Conservation (phyloP, 2,329 filamentous ascomycete species). For the Botrytis hyacinthi region DNA sequence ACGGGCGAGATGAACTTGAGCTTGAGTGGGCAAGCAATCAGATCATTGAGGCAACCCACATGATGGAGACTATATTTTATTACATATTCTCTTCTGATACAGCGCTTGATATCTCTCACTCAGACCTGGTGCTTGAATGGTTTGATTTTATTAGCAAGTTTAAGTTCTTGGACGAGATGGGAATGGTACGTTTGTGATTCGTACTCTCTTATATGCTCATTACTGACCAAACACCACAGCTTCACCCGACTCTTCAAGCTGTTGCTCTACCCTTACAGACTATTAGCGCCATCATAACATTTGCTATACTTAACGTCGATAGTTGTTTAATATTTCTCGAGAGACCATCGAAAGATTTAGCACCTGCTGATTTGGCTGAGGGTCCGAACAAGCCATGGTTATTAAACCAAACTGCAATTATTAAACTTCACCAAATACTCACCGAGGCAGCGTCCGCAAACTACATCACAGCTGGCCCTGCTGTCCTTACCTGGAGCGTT, state of each 20-base stretch:
- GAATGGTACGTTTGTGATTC: slow-evolving; percentile 44
- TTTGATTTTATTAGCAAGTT: slow-evolving; percentile 64
- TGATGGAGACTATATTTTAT: slow-evolving; percentile 71
- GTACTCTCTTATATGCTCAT: slow-evolving; percentile 7
- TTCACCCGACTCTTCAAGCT: slow-evolving; percentile 32
- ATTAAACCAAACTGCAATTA: slow-evolving; percentile 66
- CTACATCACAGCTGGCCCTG: slow-evolving; percentile 65
- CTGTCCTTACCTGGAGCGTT: slow-evolving; percentile 78
- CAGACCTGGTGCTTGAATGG: slow-evolving; percentile 65
- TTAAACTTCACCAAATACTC: slow-evolving; percentile 70
- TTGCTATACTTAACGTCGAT: slow-evolving; percentile 63
- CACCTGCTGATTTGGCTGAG: slow-evolving; percentile 22
- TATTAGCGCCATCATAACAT: slow-evolving; percentile 66
- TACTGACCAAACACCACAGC: slow-evolving; percentile 22
- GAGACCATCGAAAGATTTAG: slow-evolving; percentile 40
- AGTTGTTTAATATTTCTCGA: slow-evolving; percentile 25
- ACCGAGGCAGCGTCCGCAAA: slow-evolving; percentile 53
- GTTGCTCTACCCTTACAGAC: slow-evolving; percentile 65
- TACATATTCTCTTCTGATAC: slow-evolving; percentile 57
- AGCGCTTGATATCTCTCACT: slow-evolving; percentile 50
- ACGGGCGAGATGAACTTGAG: slow-evolving; percentile 53
- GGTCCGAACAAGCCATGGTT: slow-evolving; percentile 58
- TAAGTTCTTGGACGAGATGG: slow-evolving; percentile 66
- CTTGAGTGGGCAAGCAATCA: slow-evolving; percentile 60
- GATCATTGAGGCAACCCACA: slow-evolving; percentile 69